Evolutionary conservation across 495 filamentous ascomycete genomes (phyloP), one percentile per base, ranked within the genome.

Genomic region (Elaphomyces granulatus): DNA sequence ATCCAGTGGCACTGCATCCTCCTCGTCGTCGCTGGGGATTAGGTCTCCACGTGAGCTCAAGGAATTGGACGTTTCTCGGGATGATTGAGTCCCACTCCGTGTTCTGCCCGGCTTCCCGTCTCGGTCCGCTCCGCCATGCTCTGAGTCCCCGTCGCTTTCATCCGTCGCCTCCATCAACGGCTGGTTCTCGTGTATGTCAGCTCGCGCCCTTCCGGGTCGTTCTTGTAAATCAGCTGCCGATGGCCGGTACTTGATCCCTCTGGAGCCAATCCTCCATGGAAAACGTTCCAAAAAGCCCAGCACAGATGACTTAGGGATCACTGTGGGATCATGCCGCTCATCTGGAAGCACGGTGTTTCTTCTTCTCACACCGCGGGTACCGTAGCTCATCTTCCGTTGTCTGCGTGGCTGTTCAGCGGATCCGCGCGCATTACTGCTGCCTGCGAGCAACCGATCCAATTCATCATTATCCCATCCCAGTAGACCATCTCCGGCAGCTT

Each of bases 1-100:
- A 48, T 87, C 83, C 37, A 98, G 62, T 1, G 90, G 87, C 17
- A 95, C 75, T 1, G 90, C 90, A 67, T 98, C 84, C 54, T 86
- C 78, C 41, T 81, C 83, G 42, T 81, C 84, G 44, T 94, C 87
- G 48, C 88, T 95, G 1, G 84, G 86, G 46, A 94, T 87, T 15
- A 99, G 63, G 58, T 99, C 90, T 0, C 86, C 87, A 37, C 92
- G 71, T n/a, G 87, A 94, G 50, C 90, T 80, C 32, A 86, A 73
- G 2, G 87, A 94, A 44, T 87, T 90, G n/a, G 72, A 75, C 0
- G 87, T 94, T 20, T 78, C 77, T 3, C 78, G 80, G 6, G 84
- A 93, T n/a, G 72, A 77, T 10, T 74, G 72, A 2, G 90, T 96
- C 4, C 68, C 78, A 54, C 87, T 94, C 36, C 92, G 70, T 47